phyloP scores from a whole-genome alignment of 768 basidiomycete genomes.

The Termitomyces eurrhizus region DNA sequence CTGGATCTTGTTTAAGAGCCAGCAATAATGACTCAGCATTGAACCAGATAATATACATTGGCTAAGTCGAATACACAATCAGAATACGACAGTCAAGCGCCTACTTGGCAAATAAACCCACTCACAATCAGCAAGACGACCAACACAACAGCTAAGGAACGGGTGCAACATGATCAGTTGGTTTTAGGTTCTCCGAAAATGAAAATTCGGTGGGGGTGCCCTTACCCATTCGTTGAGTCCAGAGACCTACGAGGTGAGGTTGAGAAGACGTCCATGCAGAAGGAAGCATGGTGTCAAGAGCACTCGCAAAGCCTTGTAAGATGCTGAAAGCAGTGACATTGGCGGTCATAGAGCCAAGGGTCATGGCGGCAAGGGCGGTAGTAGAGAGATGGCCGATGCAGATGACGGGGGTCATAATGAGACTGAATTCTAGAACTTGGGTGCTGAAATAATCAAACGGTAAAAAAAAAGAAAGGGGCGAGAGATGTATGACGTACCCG shows the following conservation, averaged over 20 bases:
- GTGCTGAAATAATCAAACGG: slow-evolving; percentile 41
- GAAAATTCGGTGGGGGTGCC: slow-evolving; percentile 9
- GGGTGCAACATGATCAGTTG: neutral
- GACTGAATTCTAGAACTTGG: slow-evolving; percentile 80
- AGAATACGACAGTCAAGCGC: slow-evolving; percentile 27
- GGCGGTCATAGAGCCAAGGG: slow-evolving; percentile 70
- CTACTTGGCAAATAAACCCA: slow-evolving; percentile 7
- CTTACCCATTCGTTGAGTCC: slow-evolving; percentile 86
- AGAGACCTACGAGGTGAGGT: slow-evolving; percentile 83
- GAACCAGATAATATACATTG: slow-evolving; percentile 71
- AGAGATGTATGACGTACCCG: slow-evolving; percentile 39
- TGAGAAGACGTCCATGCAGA: slow-evolving; percentile 90
- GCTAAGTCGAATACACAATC: slow-evolving; percentile 22
- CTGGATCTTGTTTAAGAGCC: slow-evolving; percentile 72
- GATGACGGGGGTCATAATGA: slow-evolving; percentile 79
- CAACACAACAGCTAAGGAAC: slow-evolving; percentile 55
- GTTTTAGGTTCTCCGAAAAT: neutral
- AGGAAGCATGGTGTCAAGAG: slow-evolving; percentile 91
- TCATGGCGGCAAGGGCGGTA: slow-evolving; percentile 80
- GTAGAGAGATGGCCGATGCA: slow-evolving; percentile 92
- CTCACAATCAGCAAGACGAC: slow-evolving; percentile 55
- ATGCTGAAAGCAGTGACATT: slow-evolving; percentile 75
- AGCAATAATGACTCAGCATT: slow-evolving; percentile 79
- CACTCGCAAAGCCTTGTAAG: slow-evolving; percentile 75
- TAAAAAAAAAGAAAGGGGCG: neutral